phyloP scores from a whole-genome alignment of 495 filamentous ascomycete species.

The Penicillium coprophilum region DNA sequence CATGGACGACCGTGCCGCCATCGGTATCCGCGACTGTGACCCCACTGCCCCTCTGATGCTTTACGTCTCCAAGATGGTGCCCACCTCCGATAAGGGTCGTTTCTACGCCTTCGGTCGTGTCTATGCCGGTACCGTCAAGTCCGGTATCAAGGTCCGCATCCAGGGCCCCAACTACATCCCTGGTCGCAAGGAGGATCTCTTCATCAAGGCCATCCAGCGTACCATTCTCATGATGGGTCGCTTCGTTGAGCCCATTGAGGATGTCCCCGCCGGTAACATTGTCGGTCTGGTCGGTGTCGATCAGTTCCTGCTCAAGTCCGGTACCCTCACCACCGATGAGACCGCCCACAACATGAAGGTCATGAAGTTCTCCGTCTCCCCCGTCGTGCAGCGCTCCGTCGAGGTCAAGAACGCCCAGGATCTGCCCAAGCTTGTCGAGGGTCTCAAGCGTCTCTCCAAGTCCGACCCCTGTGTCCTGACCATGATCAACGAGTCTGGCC shows the following conservation, averaged over 20 bases:
- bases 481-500: slow-evolving; percentile 82
- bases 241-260: slow-evolving; percentile 98
- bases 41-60: slow-evolving; percentile 98
- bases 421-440: slow-evolving; percentile 99
- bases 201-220: slow-evolving; percentile 99
- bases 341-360: slow-evolving; percentile 99
- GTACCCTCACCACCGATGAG: slow-evolving; percentile 95
- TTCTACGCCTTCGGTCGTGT: slow-evolving; percentile 99
- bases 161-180: slow-evolving; percentile 98
- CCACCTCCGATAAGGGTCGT: slow-evolving; percentile 98
- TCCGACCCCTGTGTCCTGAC: slow-evolving; percentile 98
- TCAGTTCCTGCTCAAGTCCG: slow-evolving; percentile 99
- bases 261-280: slow-evolving; percentile 99
- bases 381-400: slow-evolving; percentile 97
- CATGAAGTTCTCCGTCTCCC: slow-evolving; percentile 99
- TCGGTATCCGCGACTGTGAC: slow-evolving; percentile 97
- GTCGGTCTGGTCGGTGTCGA: slow-evolving; percentile 98
- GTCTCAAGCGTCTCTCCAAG: slow-evolving; percentile 99
- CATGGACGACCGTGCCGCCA: slow-evolving; percentile 82
- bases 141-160: slow-evolving; percentile 99
- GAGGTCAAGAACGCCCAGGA: slow-evolving; percentile 99
- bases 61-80: slow-evolving; percentile 99
- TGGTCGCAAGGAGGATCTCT: slow-evolving; percentile 97
- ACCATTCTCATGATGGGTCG: slow-evolving; percentile 99
- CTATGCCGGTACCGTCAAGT: slow-evolving; percentile 95